Percentiles rank a stretch among this genome's conserved stretches.
Evolutionary conservation across 140 eudicot genomes (phyloP).

Genomic region (Oenanthe javanica): DNA sequence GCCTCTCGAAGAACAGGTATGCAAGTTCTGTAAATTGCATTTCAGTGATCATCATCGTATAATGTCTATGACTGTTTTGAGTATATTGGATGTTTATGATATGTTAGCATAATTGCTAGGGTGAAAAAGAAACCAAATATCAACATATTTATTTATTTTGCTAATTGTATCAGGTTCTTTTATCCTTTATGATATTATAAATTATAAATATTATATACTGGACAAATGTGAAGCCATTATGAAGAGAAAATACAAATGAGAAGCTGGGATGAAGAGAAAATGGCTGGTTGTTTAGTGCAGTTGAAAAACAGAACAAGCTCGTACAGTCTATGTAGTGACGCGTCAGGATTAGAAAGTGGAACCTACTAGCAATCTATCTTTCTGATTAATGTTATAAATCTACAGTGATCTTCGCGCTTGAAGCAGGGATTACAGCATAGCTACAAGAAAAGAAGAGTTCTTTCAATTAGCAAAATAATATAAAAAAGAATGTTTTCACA

Average conservation of each 20-base stretch:
- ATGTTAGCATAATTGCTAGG: not conserved
- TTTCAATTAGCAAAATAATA: no score
- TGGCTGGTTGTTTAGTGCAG: not conserved
- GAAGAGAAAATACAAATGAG: not conserved
- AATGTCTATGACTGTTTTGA: not conserved
- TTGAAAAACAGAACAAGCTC: not conserved
- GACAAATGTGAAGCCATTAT: not conserved
- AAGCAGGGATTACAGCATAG: not conserved
- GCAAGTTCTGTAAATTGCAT: not conserved
- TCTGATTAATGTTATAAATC: not conserved
- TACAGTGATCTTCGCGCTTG: not conserved
- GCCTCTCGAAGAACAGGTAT: constrained; percentile 12
- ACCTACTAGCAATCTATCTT: not conserved
- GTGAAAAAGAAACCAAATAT: not conserved
- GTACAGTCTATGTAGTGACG: not conserved
- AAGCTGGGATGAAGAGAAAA: not conserved
- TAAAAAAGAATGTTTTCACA: not conserved
- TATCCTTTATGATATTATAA: not conserved
- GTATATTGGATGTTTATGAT: not conserved
- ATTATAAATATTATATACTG: no score
- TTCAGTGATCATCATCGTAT: not conserved
- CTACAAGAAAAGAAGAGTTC: no score
- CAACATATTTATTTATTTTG: no score
- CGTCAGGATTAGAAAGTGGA: not conserved
- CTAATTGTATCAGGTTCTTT: not conserved